phyloP scores from a whole-genome alignment of 139 green algal species.

The Chlamydomonas applanata region DNA sequence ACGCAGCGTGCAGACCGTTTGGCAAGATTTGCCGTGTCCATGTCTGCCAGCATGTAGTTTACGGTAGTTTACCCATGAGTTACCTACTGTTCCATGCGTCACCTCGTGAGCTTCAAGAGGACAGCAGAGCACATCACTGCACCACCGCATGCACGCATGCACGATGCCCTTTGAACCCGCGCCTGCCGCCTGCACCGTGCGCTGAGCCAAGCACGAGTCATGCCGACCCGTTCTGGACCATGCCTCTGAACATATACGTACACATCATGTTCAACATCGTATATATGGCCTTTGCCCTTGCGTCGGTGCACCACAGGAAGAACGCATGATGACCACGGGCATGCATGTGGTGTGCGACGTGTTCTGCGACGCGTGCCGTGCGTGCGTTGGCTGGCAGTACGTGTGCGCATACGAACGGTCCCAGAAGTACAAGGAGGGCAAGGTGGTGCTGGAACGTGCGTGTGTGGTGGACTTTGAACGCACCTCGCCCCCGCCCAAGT shows the following conservation, averaged over 20 bases:
- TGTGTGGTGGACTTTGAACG: conserved; percentile 46
- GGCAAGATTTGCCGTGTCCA: too few species aligned
- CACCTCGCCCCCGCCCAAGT: not conserved
- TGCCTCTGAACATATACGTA: not conserved
- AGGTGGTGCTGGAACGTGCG: conserved; percentile 84
- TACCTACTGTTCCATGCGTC: too few species aligned
- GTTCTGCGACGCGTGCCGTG: conserved; percentile 71
- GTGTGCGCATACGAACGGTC: conserved; percentile 67
- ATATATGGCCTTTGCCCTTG: not conserved
- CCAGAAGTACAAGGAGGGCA: conserved; percentile 91
- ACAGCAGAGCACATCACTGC: too few species aligned
- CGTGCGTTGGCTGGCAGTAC: conserved; percentile 69
- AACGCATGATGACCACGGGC: conserved; percentile 84
- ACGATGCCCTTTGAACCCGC: too few species aligned
- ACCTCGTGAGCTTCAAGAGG: too few species aligned
- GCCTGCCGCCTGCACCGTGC: too few species aligned
- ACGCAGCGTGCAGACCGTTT: too few species aligned
- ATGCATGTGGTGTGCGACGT: conserved; percentile 69
- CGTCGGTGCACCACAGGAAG: conserved; percentile 31
- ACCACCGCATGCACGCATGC: too few species aligned
- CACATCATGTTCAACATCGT: not conserved
- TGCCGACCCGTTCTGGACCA: not conserved
- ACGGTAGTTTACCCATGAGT: too few species aligned
- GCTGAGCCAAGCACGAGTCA: not conserved
- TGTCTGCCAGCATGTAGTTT: too few species aligned